These are phyloP conservation scores for Suillus brevipes DNA, from an alignment of 768 basidiomycete species.

Conservation along the genomic window DNA sequence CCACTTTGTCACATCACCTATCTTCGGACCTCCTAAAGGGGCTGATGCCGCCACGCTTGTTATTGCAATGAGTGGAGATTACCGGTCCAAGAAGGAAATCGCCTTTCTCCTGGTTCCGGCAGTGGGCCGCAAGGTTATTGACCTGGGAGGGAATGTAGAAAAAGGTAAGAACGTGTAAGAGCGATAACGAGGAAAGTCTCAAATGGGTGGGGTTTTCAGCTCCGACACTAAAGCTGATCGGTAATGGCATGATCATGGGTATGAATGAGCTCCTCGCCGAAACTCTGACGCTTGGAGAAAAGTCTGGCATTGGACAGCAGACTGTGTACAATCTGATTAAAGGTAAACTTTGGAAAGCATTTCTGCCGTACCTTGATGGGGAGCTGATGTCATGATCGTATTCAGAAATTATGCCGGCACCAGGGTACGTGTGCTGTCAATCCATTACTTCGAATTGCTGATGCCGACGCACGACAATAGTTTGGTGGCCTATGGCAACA, in stretches of 20 bases:
- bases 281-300: constrained; percentile 79
- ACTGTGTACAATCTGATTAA: constrained; percentile 61
- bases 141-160: constrained; percentile 85
- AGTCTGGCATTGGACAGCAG: constrained; percentile 72
- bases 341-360: constrained; percentile 37
- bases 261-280: constrained; percentile 79
- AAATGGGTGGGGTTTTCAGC: constrained; percentile 37
- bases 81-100: constrained; percentile 78
- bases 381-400: constrained; percentile 15
- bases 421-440: constrained; percentile 39
- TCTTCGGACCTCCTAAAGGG: constrained; percentile 69
- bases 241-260: constrained; percentile 79
- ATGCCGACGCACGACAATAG: constrained; percentile 29
- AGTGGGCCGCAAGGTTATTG: constrained; percentile 73
- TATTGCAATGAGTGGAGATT: constrained; percentile 78
- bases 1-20: constrained; percentile 74
- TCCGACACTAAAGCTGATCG: constrained; percentile 74
- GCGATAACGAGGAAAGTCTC: neutral
- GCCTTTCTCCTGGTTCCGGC: constrained; percentile 78
- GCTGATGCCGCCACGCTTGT: constrained; percentile 69
- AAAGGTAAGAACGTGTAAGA: constrained; percentile 48
- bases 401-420: constrained; percentile 66
- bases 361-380: neutral
- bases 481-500: constrained; percentile 57
- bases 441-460: constrained; percentile 3